A percentile compares a stretch with the other conserved stretches of the same genome.
These are phyloP conservation scores for Turnera subulata DNA, from an alignment of 345 rosid genomes.

Conservation along the genomic window DNA sequence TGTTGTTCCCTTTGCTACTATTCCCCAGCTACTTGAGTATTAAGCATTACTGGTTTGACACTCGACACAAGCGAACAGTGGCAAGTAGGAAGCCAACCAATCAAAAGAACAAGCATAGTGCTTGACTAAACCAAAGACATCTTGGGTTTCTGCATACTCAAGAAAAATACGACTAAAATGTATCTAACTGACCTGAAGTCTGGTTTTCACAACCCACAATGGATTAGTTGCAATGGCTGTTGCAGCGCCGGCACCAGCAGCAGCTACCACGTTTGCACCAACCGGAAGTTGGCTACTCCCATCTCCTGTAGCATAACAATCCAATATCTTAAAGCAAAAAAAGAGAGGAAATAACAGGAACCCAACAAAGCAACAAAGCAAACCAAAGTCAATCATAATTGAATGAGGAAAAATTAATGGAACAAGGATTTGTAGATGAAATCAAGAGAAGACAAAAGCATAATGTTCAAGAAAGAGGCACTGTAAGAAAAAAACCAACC, in stretches of 20 bases:
- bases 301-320: conserved; percentile 37
- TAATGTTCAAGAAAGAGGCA: conserved; percentile 9
- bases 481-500: conserved; percentile 55
- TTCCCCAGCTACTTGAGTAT: no score
- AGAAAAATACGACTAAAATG: background rate
- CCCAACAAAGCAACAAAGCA: background rate
- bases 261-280: conserved; percentile 82
- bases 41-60: no score
- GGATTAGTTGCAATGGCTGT: conserved; percentile 87
- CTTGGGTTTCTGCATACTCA: background rate
- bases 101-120: background rate
- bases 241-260: conserved; percentile 94
- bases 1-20: no score
- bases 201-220: conserved; percentile 97
- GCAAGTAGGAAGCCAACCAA: no score
- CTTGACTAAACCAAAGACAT: background rate
- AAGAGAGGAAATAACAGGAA: no score
- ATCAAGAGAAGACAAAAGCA: conserved; percentile 1
- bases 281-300: conserved; percentile 43
- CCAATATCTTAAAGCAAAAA: conserved; percentile 10
- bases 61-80: no score
- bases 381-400: background rate
- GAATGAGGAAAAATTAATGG: conserved; percentile 1
- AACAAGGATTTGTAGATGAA: conserved; percentile 7
- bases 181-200: conserved; percentile 69